Conservation (phyloP, 164 flowering plant species). For the Nymphaea colorata region DNA sequence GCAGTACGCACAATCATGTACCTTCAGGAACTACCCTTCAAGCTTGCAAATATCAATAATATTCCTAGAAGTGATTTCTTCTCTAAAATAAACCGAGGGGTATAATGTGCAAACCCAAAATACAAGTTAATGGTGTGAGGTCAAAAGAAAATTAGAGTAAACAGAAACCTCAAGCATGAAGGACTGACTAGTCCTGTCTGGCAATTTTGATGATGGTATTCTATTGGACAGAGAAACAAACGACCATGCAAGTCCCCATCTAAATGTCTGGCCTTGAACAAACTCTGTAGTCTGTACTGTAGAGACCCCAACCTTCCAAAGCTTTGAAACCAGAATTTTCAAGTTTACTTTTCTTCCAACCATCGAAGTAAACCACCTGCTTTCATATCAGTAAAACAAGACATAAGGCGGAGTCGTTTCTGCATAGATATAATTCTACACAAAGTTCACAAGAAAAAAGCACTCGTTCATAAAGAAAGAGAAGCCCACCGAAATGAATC, state of each 20-base stretch:
- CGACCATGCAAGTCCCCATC: conserved; percentile 99
- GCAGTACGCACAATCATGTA: no score
- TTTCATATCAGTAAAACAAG: conserved; percentile 5
- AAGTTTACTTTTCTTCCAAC: conserved; percentile 78
- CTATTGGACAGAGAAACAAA: conserved; percentile 54
- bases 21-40: no score
- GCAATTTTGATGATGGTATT: conserved; percentile 24
- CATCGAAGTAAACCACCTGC: conserved; percentile 95
- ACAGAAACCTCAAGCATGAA: conserved; percentile 80
- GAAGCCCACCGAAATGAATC: conserved; percentile 48
- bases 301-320: conserved; percentile 64
- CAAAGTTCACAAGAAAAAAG: background rate
- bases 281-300: conserved; percentile 88
- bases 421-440: background rate
- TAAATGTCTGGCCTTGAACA: conserved; percentile 84
- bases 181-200: conserved; percentile 37
- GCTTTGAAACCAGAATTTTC: conserved; percentile 48
- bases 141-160: no score
- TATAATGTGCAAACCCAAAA: no score
- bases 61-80: no score
- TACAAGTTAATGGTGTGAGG: no score
- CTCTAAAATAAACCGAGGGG: no score
- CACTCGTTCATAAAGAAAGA: background rate
- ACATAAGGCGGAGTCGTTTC: background rate
- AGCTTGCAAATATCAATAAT: no score